Base-by-base conservation (phyloP, 2,329 filamentous ascomycete genomes). In the Calycina marina region DNA sequence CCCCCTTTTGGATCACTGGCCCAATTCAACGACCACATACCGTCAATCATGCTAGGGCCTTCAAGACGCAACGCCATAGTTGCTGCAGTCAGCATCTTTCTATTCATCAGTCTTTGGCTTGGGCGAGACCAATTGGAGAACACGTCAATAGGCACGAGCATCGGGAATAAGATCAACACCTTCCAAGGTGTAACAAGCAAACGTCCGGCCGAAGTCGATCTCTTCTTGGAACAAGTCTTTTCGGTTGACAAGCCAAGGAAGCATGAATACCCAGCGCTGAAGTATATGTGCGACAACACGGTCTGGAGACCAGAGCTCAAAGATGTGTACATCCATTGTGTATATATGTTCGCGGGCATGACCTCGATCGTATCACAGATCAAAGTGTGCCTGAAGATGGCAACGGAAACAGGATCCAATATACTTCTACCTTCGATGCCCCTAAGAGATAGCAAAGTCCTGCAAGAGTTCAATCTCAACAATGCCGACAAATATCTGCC, bases 321-420 rank as follows among this genome's bases (percentile, higher is more conserved):
- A 22, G 43, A 47, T 22, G 46, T 49, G 4, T 56, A 51, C 30
- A 32, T 56, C 14, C 40, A 51, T 33, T 56, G 53, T 37, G 46
- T 36, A 11, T 47, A 42, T 20, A 55, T 56, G 31, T 32, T 42
- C 12, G 49, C 50, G 6, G 53, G 52, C 15, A 40, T 56, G 28
- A 55, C 52, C 4, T 44, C 40, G 18, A 51, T 56, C 32, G 45
- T 56, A 31, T 54, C 50, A 5, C 50, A 55, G 38, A 36, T 56
- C 26, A 55, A 53, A 40, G 46, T 50, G 14, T 56, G 53, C 34
- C 36, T 55, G 18, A 55, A 56, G 39, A 54, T 54, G 50, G 53
- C 53, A 28, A 28, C 54, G 9, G 52, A 55, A 4, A 39, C 52
- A 3, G 52, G 53, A 11, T 42, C 44, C 2, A 40, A 45, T 29